Conservation (phyloP, 768 basidiomycete species). For the Russula sp. region DNA sequence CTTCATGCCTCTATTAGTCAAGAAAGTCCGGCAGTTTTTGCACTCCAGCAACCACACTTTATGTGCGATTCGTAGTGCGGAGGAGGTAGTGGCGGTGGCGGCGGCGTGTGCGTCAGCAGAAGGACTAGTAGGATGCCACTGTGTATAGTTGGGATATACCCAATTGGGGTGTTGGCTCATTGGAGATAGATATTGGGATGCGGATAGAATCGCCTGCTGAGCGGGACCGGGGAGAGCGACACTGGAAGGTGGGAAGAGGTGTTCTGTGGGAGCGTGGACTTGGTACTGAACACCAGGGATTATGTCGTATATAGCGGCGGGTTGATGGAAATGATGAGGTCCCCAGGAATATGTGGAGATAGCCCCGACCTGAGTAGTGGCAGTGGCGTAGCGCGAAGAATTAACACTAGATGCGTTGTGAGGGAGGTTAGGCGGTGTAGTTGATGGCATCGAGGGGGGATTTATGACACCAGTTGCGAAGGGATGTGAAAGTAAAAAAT, state of each 20-base stretch:
- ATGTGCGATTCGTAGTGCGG: conserved; percentile 47
- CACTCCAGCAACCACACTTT: conserved; percentile 83
- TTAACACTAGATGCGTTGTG: not conserved
- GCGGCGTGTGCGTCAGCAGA: not conserved
- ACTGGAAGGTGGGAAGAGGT: not conserved
- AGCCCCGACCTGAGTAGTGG: not conserved
- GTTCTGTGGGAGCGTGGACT: conserved; percentile 1
- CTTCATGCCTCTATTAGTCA: conserved; percentile 86
- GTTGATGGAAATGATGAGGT: conserved; percentile 13
- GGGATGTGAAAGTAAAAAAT: not conserved
- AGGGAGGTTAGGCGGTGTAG: conserved; percentile 11
- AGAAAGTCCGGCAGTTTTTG: conserved; percentile 61
- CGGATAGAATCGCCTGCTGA: not conserved
- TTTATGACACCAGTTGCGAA: conserved; percentile 3
- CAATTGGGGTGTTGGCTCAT: conserved; percentile 7
- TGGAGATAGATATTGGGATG: conserved; percentile 4
- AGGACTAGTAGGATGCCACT: conserved; percentile 9
- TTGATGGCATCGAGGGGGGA: conserved; percentile 16
- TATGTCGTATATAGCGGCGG: conserved; percentile 15
- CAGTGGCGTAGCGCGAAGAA: not conserved
- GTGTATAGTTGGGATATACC: conserved; percentile 8
- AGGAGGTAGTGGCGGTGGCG: conserved; percentile 28
- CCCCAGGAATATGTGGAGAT: conserved; percentile 1
- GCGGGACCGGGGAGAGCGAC: not conserved
- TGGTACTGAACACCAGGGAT: not conserved